Evolutionary conservation across 495 filamentous ascomycete genomes (phyloP).

Genomic region (Xanthoparmelia taractica): DNA sequence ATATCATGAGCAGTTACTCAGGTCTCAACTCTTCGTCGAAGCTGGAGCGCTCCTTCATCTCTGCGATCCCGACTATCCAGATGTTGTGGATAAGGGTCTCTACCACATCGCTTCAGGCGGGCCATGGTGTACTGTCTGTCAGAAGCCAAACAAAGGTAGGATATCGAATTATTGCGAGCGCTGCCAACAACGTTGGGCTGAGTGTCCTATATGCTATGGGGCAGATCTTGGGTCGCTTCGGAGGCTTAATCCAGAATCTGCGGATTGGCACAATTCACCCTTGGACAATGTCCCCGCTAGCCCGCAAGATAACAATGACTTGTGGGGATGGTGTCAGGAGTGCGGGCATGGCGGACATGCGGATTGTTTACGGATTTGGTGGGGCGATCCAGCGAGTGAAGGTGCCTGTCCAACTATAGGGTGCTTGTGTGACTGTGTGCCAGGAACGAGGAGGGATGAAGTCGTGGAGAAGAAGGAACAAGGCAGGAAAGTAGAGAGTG

Average conservation of each 20-base stretch:
- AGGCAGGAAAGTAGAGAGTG: conserved; percentile 4
- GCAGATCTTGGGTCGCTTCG: neutral
- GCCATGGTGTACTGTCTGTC: conserved; percentile 45
- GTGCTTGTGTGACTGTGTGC: conserved; percentile 65
- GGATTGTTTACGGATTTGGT: conserved; percentile 61
- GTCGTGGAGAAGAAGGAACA: conserved; percentile 14
- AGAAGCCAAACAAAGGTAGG: conserved; percentile 46
- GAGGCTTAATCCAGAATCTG: neutral
- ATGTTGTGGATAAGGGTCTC: conserved; percentile 51
- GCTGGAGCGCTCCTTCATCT: conserved; percentile 62
- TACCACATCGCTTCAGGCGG: conserved; percentile 40
- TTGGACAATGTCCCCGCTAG: conserved; percentile 14
- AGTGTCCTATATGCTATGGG: conserved; percentile 34
- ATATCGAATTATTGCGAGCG: conserved; percentile 42
- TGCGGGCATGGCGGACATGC: conserved; percentile 71
- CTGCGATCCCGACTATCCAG: conserved; percentile 49
- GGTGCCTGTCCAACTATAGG: conserved; percentile 68
- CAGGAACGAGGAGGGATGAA: conserved; percentile 51
- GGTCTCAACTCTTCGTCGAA: conserved; percentile 57
- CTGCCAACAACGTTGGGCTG: conserved; percentile 35
- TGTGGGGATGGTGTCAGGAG: conserved; percentile 66
- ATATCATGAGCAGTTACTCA: conserved; percentile 58
- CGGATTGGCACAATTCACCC: conserved; percentile 12
- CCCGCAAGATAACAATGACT: conserved; percentile 30
- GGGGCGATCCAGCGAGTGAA: conserved; percentile 48